Conservation (phyloP, 306 rosid genomes). For the Citrullus amarus region DNA sequence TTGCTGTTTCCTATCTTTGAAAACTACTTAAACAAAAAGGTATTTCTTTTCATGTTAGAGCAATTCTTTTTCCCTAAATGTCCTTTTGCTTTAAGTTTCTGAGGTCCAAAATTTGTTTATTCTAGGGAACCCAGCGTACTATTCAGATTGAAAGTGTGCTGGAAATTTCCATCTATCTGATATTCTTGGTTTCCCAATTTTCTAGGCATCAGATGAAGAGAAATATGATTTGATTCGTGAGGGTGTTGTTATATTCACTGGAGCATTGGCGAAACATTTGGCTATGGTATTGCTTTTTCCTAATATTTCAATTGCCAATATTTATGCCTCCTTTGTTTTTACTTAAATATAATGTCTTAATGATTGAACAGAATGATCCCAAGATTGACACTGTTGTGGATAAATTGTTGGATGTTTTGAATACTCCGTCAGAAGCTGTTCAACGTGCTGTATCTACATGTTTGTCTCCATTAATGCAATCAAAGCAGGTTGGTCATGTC, state of each 20-base stretch:
- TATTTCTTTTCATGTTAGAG: conserved; percentile 12
- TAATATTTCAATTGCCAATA: neutral
- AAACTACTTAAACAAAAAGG: conserved; percentile 87
- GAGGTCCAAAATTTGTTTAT: neutral
- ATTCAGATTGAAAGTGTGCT: neutral
- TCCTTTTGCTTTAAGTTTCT: neutral
- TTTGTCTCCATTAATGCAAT: conserved; percentile 86
- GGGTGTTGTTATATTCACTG: conserved; percentile 96
- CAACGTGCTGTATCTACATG: conserved; percentile 93
- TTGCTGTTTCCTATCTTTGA: conserved; percentile 91
- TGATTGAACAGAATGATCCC: conserved; percentile 67
- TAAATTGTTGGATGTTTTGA: conserved; percentile 82
- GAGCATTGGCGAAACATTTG: conserved; percentile 94
- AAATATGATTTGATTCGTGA: conserved; percentile 93
- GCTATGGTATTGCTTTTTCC: conserved; percentile 42
- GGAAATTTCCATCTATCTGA: conserved; percentile 3
- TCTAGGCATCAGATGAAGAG: conserved; percentile 83
- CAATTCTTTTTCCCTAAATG: neutral
- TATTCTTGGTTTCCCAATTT: conserved; percentile 7
- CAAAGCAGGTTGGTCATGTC: conserved; percentile 55
- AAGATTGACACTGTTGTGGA: conserved; percentile 89
- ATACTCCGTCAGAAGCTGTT: conserved; percentile 98
- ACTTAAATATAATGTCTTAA: conserved; percentile 1
- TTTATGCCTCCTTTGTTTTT: neutral
- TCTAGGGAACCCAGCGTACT: neutral